Evolutionary conservation across 2,329 filamentous ascomycete species (phyloP).

Genomic region (Graphilbum ipis-grandicollis): DNA sequence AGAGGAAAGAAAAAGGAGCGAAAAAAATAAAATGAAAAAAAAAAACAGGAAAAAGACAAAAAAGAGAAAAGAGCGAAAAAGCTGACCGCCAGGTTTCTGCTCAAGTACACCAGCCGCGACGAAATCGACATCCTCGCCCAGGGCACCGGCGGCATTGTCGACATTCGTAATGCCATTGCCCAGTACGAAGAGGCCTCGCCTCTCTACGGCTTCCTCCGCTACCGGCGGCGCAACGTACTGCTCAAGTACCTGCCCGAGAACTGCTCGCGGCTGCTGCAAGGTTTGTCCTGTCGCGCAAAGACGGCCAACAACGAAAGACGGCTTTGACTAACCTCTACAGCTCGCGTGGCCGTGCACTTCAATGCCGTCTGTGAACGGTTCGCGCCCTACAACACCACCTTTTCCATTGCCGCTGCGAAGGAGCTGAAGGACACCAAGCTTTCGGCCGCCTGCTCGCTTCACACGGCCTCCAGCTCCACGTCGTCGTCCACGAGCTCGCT

Average conservation of each 20-base stretch:
- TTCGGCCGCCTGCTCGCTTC: constrained; percentile 73
- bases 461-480: constrained; percentile 72
- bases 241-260: constrained; percentile 86
- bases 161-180: constrained; percentile 63
- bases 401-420: constrained; percentile 56
- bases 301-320: not conserved
- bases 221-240: constrained; percentile 75
- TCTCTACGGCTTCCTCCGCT: constrained; percentile 80
- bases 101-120: constrained; percentile 82
- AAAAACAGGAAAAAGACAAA: too few relatives aligned
- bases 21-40: too few relatives aligned
- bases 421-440: constrained; percentile 79
- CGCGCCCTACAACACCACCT: constrained; percentile 70
- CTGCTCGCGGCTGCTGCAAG: constrained; percentile 82
- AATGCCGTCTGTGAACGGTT: constrained; percentile 53
- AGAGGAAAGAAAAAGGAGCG: too few relatives aligned
- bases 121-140: constrained; percentile 62
- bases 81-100: constrained; percentile 85
- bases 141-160: constrained; percentile 67
- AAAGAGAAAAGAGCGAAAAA: too few relatives aligned
- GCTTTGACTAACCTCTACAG: constrained; percentile 25
- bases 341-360: constrained; percentile 63
- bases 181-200: constrained; percentile 72
- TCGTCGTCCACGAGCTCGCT: constrained; percentile 73
- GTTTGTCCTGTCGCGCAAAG: constrained; percentile 25